Base-by-base conservation (phyloP, 768 basidiomycete genomes). In the Podaxis sp. region DNA sequence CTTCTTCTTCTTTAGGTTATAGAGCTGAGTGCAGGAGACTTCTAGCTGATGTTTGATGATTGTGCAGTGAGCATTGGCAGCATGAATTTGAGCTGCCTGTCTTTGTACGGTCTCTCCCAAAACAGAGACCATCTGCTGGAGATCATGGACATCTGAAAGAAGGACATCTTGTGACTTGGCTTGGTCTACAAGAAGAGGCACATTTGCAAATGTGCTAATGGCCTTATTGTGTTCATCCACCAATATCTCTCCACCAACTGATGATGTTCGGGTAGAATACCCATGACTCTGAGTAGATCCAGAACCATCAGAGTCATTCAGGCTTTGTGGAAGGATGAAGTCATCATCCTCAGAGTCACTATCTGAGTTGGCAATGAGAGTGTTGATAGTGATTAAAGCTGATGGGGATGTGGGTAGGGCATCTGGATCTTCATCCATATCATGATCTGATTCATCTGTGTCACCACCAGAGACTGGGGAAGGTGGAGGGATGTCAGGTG, bases 401-500 rank as follows among this genome's bases (percentile, higher is more conserved):
- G 30, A 33, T 33, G 30, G 30, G 30, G 30, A 33, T 33, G 30
- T 33, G 28, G 28, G 28, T 6, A 28, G 6, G 28, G 6, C 28
- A 28, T 33, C 30, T 7, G 8, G 30, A 33, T 33, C 30, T 7
- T 7, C 6, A 30, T 30, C 8, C 30, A 33, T 33, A 9, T 33
- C 30, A 9, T 33, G 30, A 9, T 33, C 8, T 0, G 30, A 33
- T 33, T 33, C 30, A 33, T 33, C 28, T 28, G 28, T 28, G 28
- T 28, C 17, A 3, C 48, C 22, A 28, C 42, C 30, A 0, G 57
- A 24, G 5, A 49, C 30, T n/a, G 26, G 17, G 3, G 30, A 11
- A 33, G 60, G 61, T 2, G 52, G 48, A 5, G 65, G 65, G 12
- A 64, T 13, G 8, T 59, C 28, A 0, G 6, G 7, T 26, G 67